Base-by-base conservation (phyloP, 805 yeast genomes). In the Barnettozyma siamensis region DNA sequence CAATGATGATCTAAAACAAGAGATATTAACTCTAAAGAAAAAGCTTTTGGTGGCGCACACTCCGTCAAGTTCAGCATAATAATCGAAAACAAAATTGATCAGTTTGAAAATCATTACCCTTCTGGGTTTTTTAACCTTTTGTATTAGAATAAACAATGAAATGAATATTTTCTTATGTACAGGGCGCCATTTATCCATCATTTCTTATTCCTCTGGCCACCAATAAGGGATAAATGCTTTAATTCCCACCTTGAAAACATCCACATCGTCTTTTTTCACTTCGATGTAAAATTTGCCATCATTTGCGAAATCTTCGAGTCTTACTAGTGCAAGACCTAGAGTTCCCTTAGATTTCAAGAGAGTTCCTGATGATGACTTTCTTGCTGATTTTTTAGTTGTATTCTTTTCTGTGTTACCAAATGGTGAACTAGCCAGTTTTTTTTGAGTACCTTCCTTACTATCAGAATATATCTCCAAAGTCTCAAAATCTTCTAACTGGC, bases 1-100 rank as follows among this genome's bases (percentile, higher is more conserved):
- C 62, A 73, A 94, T 49, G 93, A 88, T 55, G 83, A 80, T 51
- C 66, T 85, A 59, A 81, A 78, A 55, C 83, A 78, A 18, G 79
- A 72, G 44, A 75, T 80, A 13, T 57, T 76, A 26, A 52, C 67
- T 0, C 64, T 82, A 57, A 81, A 82, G 62, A 83, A 82, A 58
- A 75, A 75, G 51, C 61, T 82, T 44, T 60, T 57, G 38, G 50
- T 44, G 13, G 47, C 44, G 13, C 41, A 34, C 11, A 44, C 51
- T 17, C 54, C 53, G n/a, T 26, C 40, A 10, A 41, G 23, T 27
- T 37, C 41, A 8, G 17, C 33, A 15, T 37, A 17, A n/a, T 4
- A 16, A 9, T 11, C 17, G 13, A 7, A 11, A 31, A 3, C 5
- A 10, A 17, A 15, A 21, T 21, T 21, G 24, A 21, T 21, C 24